Percentiles rank a stretch among this genome's conserved stretches.
Conservation (phyloP, 208 protist genomes). For the Trypanosomatidae sp. region DNA sequence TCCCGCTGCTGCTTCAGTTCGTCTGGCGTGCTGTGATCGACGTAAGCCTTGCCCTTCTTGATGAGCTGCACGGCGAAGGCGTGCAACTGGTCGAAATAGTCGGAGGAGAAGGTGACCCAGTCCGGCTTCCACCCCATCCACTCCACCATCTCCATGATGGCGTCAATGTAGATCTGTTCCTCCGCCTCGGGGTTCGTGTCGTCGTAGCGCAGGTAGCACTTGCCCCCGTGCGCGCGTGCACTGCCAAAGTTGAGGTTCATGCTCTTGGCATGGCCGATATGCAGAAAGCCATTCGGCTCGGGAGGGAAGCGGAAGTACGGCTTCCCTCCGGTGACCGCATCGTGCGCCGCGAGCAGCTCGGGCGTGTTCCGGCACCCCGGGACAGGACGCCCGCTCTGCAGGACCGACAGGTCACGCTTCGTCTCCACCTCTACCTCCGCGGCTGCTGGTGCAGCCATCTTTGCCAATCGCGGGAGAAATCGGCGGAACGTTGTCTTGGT, state of each 20-base stretch:
- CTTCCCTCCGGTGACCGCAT: slow-evolving; percentile 53
- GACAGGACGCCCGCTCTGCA: slow-evolving; percentile 85
- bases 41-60: slow-evolving; percentile 97
- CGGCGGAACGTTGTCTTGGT: slow-evolving; percentile 49
- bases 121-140: slow-evolving; percentile 94
- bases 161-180: slow-evolving; percentile 97
- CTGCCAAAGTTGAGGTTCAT: slow-evolving; percentile 99
- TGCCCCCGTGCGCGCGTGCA: slow-evolving; percentile 91
- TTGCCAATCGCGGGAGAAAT: slow-evolving; percentile 21
- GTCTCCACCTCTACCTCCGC: slow-evolving; percentile 39
- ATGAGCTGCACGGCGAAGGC: slow-evolving; percentile 98
- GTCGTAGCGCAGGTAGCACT: slow-evolving; percentile 98
- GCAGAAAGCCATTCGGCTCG: slow-evolving; percentile 98
- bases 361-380: slow-evolving; percentile 73
- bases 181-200: slow-evolving; percentile 99
- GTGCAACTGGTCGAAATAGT: slow-evolving; percentile 99
- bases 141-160: slow-evolving; percentile 92
- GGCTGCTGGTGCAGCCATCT: slow-evolving; percentile 41
- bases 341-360: slow-evolving; percentile 68
- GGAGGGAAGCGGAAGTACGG: slow-evolving; percentile 96
- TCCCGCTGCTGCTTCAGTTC: slow-evolving; percentile 94
- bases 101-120: slow-evolving; percentile 97
- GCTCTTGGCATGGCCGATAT: slow-evolving; percentile 99
- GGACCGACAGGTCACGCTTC: slow-evolving; percentile 72
- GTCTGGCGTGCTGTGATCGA: slow-evolving; percentile 96